Evolutionary conservation across 2,329 filamentous ascomycete species (phyloP).

Genomic region (Penicillium hesseltinei): DNA sequence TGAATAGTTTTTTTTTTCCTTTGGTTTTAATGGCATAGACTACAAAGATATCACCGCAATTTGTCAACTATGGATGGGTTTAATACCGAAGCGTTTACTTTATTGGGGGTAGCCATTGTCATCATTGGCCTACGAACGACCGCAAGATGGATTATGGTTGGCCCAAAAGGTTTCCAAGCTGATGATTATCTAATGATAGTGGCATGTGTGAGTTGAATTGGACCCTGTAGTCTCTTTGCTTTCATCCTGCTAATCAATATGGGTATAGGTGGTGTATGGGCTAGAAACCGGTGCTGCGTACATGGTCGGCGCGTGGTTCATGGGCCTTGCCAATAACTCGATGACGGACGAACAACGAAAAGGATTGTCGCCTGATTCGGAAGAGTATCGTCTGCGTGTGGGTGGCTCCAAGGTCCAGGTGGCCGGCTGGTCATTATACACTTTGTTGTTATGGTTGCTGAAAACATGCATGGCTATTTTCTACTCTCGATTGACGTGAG

Average conservation of each 20-base stretch:
- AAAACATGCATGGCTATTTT: constrained; percentile 58
- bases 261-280: constrained; percentile 49
- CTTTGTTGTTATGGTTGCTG: constrained; percentile 52
- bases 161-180: constrained; percentile 51
- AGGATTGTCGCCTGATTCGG: constrained; percentile 43
- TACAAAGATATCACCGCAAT: not conserved
- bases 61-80: constrained; percentile 32
- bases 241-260: not conserved
- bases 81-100: constrained; percentile 49
- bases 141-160: constrained; percentile 50
- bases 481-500: constrained; percentile 54
- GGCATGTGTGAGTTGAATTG: constrained; percentile 46
- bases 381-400: constrained; percentile 52
- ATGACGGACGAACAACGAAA: constrained; percentile 55
- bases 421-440: constrained; percentile 56
- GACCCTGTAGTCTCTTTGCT: not conserved
- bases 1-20: not conserved
- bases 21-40: not conserved
- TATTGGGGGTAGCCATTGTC: constrained; percentile 51
- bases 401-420: constrained; percentile 55
- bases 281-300: constrained; percentile 52
- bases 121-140: constrained; percentile 53
- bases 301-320: constrained; percentile 48
- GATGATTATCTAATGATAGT: constrained; percentile 62
- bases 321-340: constrained; percentile 56